phyloP scores from a whole-genome alignment of 768 basidiomycete species.

The Fomitopsis serialis region DNA sequence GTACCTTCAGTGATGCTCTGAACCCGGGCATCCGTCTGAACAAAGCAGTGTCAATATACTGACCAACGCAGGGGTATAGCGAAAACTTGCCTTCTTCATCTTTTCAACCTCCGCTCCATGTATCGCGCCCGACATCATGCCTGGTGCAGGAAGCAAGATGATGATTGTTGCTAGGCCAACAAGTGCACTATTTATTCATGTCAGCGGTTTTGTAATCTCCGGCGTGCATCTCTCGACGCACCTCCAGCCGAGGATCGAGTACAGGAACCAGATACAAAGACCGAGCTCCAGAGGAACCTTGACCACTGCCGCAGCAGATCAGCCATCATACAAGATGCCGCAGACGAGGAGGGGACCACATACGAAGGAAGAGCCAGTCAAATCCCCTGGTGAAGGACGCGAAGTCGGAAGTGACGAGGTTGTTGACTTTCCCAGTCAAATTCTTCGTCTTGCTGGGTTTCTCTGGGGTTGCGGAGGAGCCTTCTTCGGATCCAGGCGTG shows the following conservation, averaged over 20 bases:
- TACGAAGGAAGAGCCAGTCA: slow-evolving; percentile 16
- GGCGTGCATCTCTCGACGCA: slow-evolving; percentile 12
- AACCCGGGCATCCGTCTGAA: slow-evolving; percentile 40
- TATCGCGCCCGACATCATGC: slow-evolving; percentile 31
- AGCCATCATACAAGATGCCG: neutral
- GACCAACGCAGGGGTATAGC: neutral
- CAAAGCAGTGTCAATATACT: neutral
- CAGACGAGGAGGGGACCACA: neutral
- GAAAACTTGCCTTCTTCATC: slow-evolving; percentile 32
- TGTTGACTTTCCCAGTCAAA: slow-evolving; percentile 72
- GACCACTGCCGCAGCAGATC: slow-evolving; percentile 11
- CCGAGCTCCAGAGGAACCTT: slow-evolving; percentile 34
- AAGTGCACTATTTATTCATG: slow-evolving; percentile 25
- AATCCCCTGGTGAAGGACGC: slow-evolving; percentile 21
- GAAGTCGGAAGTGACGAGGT: slow-evolving; percentile 66
- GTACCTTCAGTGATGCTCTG: slow-evolving; percentile 39
- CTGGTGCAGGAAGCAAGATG: slow-evolving; percentile 38
- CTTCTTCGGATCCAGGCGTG: slow-evolving; percentile 11
- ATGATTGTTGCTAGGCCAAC: slow-evolving; percentile 38
- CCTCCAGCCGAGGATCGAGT: slow-evolving; percentile 48
- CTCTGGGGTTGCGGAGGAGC: slow-evolving; percentile 5
- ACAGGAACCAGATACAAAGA: slow-evolving; percentile 36
- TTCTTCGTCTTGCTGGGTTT: slow-evolving; percentile 31
- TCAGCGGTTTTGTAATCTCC: slow-evolving; percentile 24
- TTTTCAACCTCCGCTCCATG: slow-evolving; percentile 30